Evolutionary conservation across 148 eudicot genomes (phyloP).

Genomic region (Arctostaphylos glauca): DNA sequence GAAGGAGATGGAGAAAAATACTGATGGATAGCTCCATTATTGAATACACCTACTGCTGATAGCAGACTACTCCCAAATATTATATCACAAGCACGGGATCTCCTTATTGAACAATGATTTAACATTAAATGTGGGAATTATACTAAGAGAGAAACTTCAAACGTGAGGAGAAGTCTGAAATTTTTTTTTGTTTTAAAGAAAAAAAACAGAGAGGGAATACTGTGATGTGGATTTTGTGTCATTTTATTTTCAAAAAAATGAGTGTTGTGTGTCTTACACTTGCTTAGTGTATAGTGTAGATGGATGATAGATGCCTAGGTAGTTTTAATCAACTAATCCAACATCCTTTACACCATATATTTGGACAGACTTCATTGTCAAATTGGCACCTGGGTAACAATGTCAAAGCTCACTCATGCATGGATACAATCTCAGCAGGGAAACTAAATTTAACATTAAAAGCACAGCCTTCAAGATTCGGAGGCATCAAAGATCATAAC

Average conservation of each 20-base stretch:
- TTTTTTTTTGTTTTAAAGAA: too few species aligned
- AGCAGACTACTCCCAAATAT: too few species aligned
- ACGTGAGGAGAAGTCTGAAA: too few species aligned
- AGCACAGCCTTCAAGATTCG: neutral
- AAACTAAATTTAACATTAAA: neutral
- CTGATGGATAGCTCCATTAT: neutral
- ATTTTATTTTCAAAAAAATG: too few species aligned
- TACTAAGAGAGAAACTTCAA: too few species aligned
- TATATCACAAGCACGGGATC: neutral
- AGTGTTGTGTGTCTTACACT: too few species aligned
- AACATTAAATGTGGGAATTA: too few species aligned
- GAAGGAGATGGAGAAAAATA: neutral
- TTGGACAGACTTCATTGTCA: neutral
- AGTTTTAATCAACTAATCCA: neutral
- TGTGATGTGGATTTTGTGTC: too few species aligned
- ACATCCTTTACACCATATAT: constrained; percentile 3
- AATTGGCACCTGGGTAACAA: neutral
- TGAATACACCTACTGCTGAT: too few species aligned
- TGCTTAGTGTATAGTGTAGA: too few species aligned
- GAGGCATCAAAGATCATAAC: constrained; percentile 15
- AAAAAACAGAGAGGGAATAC: too few species aligned
- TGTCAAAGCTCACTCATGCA: neutral
- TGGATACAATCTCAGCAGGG: neutral
- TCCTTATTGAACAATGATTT: too few species aligned
- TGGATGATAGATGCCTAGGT: neutral